These are phyloP conservation scores for Kluyveromyces sp. DNA, from an alignment of 1,139 yeast species.

Conservation along the genomic window DNA sequence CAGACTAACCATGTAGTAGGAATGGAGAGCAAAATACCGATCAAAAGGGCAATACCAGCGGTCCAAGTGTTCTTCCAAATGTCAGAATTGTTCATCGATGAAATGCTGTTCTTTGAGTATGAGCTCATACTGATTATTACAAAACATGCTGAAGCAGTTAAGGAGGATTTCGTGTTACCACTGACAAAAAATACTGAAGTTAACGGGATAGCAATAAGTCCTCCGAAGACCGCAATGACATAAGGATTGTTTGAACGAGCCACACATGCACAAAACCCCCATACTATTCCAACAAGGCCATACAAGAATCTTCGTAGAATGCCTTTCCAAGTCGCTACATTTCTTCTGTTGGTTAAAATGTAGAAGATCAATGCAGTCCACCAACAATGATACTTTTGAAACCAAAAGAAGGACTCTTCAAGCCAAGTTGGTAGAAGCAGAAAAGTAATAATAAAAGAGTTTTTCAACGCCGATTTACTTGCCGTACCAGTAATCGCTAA, in stretches of 20 bases:
- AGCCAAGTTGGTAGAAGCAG: slow-evolving; percentile 41
- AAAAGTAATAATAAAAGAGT: slow-evolving; percentile 34
- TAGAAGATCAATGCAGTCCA: slow-evolving; percentile 39
- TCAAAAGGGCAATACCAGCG: slow-evolving; percentile 35
- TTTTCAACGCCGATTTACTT: slow-evolving; percentile 39
- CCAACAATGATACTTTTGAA: slow-evolving; percentile 37
- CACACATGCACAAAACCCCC: slow-evolving; percentile 42
- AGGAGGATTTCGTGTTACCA: slow-evolving; percentile 38
- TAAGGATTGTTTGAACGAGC: slow-evolving; percentile 35
- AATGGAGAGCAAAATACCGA: slow-evolving; percentile 36
- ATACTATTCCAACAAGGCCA: slow-evolving; percentile 38
- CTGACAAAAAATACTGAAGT: slow-evolving; percentile 33
- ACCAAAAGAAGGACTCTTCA: slow-evolving; percentile 36
- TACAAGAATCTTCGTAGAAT: slow-evolving; percentile 32
- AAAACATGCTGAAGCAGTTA: slow-evolving; percentile 37
- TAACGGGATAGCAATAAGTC: slow-evolving; percentile 32
- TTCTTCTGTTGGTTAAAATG: slow-evolving; percentile 38
- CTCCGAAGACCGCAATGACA: slow-evolving; percentile 38
- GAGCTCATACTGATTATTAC: slow-evolving; percentile 36
- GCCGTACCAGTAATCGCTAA: slow-evolving; percentile 34
- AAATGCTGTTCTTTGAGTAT: slow-evolving; percentile 16
- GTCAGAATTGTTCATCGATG: slow-evolving; percentile 15
- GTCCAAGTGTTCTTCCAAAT: slow-evolving; percentile 39
- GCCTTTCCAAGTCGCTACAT: slow-evolving; percentile 38
- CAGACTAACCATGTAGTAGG: slow-evolving; percentile 41